Base-by-base conservation (phyloP, 2,329 filamentous ascomycete species). In the Cercospora sp. region DNA sequence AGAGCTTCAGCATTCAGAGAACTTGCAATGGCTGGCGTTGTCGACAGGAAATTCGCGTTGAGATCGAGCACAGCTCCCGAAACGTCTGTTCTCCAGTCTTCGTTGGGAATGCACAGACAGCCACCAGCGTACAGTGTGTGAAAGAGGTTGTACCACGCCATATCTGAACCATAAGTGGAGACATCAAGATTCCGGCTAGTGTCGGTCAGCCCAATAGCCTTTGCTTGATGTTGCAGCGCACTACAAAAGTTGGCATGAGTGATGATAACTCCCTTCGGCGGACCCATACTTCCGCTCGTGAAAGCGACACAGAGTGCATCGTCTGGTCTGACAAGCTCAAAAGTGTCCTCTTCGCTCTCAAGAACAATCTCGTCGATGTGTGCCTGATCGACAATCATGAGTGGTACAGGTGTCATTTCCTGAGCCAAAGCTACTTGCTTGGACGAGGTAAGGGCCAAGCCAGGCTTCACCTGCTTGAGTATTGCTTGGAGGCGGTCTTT, bases 381-480 rank as follows among this genome's bases (percentile, higher is more conserved):
- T 12, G n/a, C n/a, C 10, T 13, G 21, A 18, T 21, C 32, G 6
- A 65, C 18, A 10, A 30, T 40, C 13, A 65, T 60, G 10, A 43
- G 51, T 10, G 26, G 21, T 37, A 55, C 32, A 30, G 16, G 16
- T 18, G 12, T 51, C 16, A 61, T 21, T 12, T 32, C 28, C 24
- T 18, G 18, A 18, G 40, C 24, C 12, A 28, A 18, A 8, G 40
- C 18, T 5, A 21, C 10, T 18, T 66, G 63, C 55, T 61, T 28
- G 16, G 43, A 18, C 1, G 69, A 69, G 13, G 64, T 43, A 5
- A 71, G 30, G 13, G 69, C 66, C 3, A 70, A 43, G 26, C 64
- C 73, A 13, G 77, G 73, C 3, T 66, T 55, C 1, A 75, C 70
- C 49, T 78, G 71, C 8, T 51, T 45, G n/a, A 70, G 26, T 18